phyloP scores from a whole-genome alignment of 2,329 filamentous ascomycete species.

The Aureobasidium sp. region DNA sequence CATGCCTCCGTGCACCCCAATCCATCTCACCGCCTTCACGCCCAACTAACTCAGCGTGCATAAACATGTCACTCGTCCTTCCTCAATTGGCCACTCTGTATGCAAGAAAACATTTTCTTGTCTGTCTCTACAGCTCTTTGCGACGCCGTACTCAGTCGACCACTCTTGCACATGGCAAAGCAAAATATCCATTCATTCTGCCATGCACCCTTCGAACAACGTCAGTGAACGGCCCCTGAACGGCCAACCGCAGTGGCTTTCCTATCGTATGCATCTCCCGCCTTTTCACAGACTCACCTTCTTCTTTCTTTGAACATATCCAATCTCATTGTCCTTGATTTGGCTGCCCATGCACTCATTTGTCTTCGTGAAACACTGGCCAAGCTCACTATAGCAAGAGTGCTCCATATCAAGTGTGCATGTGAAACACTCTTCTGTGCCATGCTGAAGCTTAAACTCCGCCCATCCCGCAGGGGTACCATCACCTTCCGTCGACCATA shows the following conservation, averaged over 20 bases:
- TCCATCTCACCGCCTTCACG: neutral
- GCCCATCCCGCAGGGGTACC: neutral
- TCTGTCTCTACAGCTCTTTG: neutral
- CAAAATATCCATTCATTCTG: neutral
- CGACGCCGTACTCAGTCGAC: neutral
- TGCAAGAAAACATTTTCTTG: neutral
- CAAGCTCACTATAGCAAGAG: neutral
- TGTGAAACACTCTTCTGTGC: neutral
- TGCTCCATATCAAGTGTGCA: neutral
- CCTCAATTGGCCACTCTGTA: neutral
- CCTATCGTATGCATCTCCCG: neutral
- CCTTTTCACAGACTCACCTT: neutral
- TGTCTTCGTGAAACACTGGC: neutral
- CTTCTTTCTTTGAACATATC: neutral
- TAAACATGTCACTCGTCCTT: neutral
- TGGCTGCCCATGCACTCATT: neutral
- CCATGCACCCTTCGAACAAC: neutral
- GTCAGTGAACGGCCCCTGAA: slow-evolving; percentile 9
- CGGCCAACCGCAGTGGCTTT: slow-evolving; percentile 1
- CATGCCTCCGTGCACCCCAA: neutral
- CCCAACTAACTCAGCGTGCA: neutral
- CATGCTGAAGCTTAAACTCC: slow-evolving; percentile 2
- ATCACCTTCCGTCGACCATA: neutral
- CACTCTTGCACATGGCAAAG: neutral
- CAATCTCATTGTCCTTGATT: neutral